phyloP scores from a whole-genome alignment of 345 rosid species.

The Camelina sativa region DNA sequence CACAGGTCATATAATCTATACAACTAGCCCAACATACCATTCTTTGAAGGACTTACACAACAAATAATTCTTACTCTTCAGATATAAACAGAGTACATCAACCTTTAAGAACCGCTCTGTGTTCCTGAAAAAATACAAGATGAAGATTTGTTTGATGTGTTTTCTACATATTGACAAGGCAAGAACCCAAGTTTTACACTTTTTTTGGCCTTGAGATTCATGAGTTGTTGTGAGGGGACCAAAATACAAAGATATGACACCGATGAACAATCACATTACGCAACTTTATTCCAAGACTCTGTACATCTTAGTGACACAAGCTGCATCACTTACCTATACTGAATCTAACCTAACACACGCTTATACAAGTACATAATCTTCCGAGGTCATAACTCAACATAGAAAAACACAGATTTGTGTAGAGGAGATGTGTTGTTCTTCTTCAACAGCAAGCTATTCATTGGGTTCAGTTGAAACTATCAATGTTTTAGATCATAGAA shows the following conservation, averaged over 20 bases:
- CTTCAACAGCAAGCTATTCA: slow-evolving; percentile 14
- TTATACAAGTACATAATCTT: slow-evolving; percentile 11
- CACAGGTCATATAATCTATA: background rate
- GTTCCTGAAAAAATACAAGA: background rate
- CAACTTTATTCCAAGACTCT: slow-evolving; percentile 22
- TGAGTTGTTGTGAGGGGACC: slow-evolving; percentile 23
- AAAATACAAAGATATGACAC: slow-evolving; percentile 14
- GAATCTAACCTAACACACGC: slow-evolving; percentile 39
- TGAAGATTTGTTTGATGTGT: background rate
- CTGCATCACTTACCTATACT: slow-evolving; percentile 32
- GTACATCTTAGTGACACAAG: slow-evolving; percentile 31
- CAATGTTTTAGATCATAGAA: background rate
- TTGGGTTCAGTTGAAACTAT: background rate
- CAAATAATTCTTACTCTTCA: slow-evolving; percentile 19
- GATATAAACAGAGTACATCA: background rate
- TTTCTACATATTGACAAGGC: background rate
- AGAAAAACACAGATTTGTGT: background rate
- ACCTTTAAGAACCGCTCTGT: slow-evolving; percentile 20
- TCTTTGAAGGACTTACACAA: background rate
- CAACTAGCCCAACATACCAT: background rate
- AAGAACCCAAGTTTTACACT: slow-evolving; percentile 14
- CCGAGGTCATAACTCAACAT: slow-evolving; percentile 24
- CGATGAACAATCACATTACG: slow-evolving; percentile 17
- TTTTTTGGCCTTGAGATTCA: slow-evolving; percentile 6
- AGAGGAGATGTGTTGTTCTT: slow-evolving; percentile 5